Base-by-base conservation (phyloP, 305 asterid species). In the Fraxinus sp. region DNA sequence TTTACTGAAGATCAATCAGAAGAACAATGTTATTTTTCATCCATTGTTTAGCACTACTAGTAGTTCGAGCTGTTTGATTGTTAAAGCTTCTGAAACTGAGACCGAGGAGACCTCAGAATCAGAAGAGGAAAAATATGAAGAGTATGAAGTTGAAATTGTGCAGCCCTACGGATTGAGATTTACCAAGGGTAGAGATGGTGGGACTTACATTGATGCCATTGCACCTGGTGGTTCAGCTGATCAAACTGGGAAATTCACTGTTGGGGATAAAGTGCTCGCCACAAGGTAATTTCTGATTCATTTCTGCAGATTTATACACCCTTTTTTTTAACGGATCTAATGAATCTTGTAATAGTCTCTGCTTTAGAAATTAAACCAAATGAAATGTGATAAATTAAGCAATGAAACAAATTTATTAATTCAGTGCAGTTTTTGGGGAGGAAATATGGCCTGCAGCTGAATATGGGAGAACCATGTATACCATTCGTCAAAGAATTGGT, bases 361-460 rank as follows among this genome's bases (percentile, higher is more conserved):
- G 77, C 10, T 33, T 71, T 32, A 26, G 24, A 72, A 32, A n/a
- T 33, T 20, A n/a, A 55, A 49, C 14, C 39, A 70, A 30, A 30
- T 32, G 13, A 14, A 70, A 79, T 85, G 84, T 81, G 84, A 85
- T 75, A 80, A 28, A 36, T 72, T 32, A 82, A 62, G 36, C 35
- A 59, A 75, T 78, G 81, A 52, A 79, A 59, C 79, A 70, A 76
- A 88, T 83, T 77, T 75, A 62, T 76, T 77, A 72, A 77, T 86
- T 88, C 97, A 96, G 99, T 95, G 99, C 99, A 89, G 98, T 94
- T 81, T 96, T 96, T 85, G 99, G 98, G 83, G 95, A 93, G 24
- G 98, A 96, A 85, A 93, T 94, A 83, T 96, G 99, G 99, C 98
- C 97, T 43, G 98, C 99, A 55, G 99, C 98, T 81, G 98, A 96